Evolutionary conservation across 768 basidiomycete genomes (phyloP), one percentile per base, ranked within the genome.

Genomic region (Tubosaeta sp.): DNA sequence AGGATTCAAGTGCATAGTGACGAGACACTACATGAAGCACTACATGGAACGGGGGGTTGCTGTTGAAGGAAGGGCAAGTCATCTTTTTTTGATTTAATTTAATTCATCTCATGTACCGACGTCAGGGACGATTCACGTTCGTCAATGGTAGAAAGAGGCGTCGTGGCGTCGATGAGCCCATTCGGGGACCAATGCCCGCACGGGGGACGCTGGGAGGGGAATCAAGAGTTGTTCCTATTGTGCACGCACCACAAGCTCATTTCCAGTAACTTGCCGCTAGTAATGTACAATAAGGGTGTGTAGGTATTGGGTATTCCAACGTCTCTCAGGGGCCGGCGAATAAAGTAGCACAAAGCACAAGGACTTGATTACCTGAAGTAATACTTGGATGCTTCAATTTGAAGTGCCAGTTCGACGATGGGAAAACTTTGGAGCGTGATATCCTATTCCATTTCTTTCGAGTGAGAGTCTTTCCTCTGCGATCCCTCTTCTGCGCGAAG

Each of bases 371-470:
- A n/a, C n/a, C n/a, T n/a, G n/a, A n/a, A n/a, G 16, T 42, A n/a
- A 27, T 25, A n/a, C 9, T 21, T 11, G n/a, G n/a, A n/a, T 27
- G 27, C 27, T 27, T 40, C 44, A 21, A 36, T 24, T 45, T 46
- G 57, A 52, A 10, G 51, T 11, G 53, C 41, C 56, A 9, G 46
- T 50, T 22, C 59, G 55, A 52, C 32, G 56, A 53, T 77, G 75
- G 38, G 60, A 69, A 65, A 71, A 82, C 52, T 71, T 76, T 30
- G 75, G 76, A 29, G 81, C 76, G 45, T 79, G 75, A 57, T 77
- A 82, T 9, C 80, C 78, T 32, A 77, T 56, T 3, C 71, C 71
- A 44, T 72, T 68, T 14, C 60, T 60, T 44, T 66, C 71, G 27
- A 69, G 57, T 32, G 62, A 69, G 12, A 76, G 63, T 19, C 46